Evolutionary conservation across 306 rosid genomes (phyloP).

Genomic region (Benincasa hispida): DNA sequence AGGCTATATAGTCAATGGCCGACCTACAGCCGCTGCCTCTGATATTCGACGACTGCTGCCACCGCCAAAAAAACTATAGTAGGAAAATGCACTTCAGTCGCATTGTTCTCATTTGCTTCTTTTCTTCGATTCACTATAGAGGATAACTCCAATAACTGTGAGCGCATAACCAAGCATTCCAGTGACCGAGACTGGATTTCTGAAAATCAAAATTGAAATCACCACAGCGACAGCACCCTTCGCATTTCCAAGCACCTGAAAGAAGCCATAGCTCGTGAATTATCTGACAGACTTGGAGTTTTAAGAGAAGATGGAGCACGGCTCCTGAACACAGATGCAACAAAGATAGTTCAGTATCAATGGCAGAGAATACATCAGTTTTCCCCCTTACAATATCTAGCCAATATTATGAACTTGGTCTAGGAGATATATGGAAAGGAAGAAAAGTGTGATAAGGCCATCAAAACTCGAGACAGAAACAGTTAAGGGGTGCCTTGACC

Average conservation of each 20-base stretch:
- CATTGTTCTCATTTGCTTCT: conserved; percentile 66
- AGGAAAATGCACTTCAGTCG: conserved; percentile 22
- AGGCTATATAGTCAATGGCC: conserved; percentile 13
- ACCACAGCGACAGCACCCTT: conserved; percentile 99
- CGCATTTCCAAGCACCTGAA: conserved; percentile 97
- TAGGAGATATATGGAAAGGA: background rate
- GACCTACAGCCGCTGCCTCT: conserved; percentile 2
- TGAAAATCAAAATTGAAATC: conserved; percentile 83
- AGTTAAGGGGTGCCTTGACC: background rate
- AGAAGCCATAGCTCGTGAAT: background rate
- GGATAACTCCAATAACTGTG: conserved; percentile 82
- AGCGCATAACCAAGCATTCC: conserved; percentile 96
- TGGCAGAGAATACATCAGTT: background rate
- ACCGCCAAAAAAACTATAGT: conserved; percentile 9
- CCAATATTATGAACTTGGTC: background rate
- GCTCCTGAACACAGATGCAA: background rate
- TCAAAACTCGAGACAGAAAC: background rate
- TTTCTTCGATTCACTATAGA: conserved; percentile 96
- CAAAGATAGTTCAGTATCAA: background rate
- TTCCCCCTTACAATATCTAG: background rate
- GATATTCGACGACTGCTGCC: background rate
- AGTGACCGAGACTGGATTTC: conserved; percentile 94
- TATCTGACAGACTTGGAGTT: background rate
- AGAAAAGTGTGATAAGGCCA: background rate
- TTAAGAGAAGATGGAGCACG: background rate